These are phyloP conservation scores for Neofusicoccum cordaticola DNA, from an alignment of 2,329 filamentous ascomycete genomes.

Conservation along the genomic window DNA sequence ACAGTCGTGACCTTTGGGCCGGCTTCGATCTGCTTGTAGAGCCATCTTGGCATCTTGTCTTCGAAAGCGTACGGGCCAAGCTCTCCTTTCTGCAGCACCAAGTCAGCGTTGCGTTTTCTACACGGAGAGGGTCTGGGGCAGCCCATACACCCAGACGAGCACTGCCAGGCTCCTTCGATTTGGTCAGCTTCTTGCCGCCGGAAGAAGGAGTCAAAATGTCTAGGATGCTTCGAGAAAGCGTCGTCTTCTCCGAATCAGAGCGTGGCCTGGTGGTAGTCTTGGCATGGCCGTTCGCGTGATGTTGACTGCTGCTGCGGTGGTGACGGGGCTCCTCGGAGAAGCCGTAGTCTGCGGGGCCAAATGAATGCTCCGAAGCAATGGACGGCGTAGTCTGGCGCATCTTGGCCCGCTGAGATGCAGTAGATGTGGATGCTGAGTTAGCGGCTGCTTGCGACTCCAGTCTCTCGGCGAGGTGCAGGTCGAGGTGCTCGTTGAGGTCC, in stretches of 20 bases:
- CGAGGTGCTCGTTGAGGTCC: slow-evolving; percentile 47
- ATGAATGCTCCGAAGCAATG: slow-evolving; percentile 24
- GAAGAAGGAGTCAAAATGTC: slow-evolving; percentile 35
- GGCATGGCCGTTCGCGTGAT: slow-evolving; percentile 16
- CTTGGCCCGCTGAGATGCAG: slow-evolving; percentile 29
- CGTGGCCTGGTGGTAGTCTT: neutral
- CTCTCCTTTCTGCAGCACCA: slow-evolving; percentile 35
- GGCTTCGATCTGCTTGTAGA: slow-evolving; percentile 40
- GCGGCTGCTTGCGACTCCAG: slow-evolving; percentile 21
- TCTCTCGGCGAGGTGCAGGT: slow-evolving; percentile 42
- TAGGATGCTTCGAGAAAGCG: slow-evolving; percentile 33
- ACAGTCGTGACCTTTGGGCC: slow-evolving; percentile 39
- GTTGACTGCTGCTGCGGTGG: neutral
- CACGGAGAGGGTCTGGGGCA: too few relatives aligned
- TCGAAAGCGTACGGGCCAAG: slow-evolving; percentile 50
- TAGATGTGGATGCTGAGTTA: slow-evolving; percentile 20
- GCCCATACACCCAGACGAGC: slow-evolving; percentile 35
- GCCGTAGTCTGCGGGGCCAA: slow-evolving; percentile 23
- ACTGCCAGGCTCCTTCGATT: slow-evolving; percentile 18
- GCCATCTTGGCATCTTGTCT: slow-evolving; percentile 43
- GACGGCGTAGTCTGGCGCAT: slow-evolving; percentile 26
- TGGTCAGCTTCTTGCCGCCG: slow-evolving; percentile 26
- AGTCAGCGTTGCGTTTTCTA: neutral
- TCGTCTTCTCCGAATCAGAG: slow-evolving; percentile 32
- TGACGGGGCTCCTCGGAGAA: slow-evolving; percentile 22